Base-by-base conservation (phyloP, 805 yeast genomes). In the Candida railenensis region DNA sequence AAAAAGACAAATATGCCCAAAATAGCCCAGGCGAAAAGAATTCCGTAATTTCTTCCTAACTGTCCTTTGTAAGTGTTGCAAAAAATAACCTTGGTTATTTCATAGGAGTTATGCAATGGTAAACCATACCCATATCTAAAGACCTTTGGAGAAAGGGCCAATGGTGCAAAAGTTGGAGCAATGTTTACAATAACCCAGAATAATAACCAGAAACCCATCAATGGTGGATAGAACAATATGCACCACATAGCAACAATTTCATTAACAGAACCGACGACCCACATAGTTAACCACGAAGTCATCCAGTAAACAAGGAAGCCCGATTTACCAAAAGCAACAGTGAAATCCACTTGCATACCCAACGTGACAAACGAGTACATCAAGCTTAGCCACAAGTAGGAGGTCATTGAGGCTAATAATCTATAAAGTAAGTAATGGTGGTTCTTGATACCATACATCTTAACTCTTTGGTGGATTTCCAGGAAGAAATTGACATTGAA, bases 291-390 rank as follows among this genome's bases (percentile, higher is more conserved):
- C 60, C 69, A 87, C 4, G 82, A 74, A 30, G 81, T 53, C 79
- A 84, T 75, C 95, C 95, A 88, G 51, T 77, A 78, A 1, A 87
- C 82, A 34, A 87, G 74, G 62, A 87, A 87, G 0, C 95, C 95
- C 7, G 82, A 79, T 25, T 64, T 71, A 1, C 89, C 90, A 67
- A 80, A 86, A 0, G 87, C 66, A 2, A 45, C 56, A 12, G 78
- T 73, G 59, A 83, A 77, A 54, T 80, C 77, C 25, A 85, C 74
- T 56, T 85, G 89, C 70, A 81, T 83, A 1, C 87, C 88, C 15
- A 85, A 77, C 34, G 87, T 76, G 3, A 87, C 80, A 30, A 80
- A 64, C 21, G 83, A 73, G 55, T 77, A 78, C 42, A 80, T 76
- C 34, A 87, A 65, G 19, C 89, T 78, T 21, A 85, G 56, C 19